Evolutionary conservation across 2,329 filamentous ascomycete species (phyloP).

Genomic region (Microthyrium microscopicum): DNA sequence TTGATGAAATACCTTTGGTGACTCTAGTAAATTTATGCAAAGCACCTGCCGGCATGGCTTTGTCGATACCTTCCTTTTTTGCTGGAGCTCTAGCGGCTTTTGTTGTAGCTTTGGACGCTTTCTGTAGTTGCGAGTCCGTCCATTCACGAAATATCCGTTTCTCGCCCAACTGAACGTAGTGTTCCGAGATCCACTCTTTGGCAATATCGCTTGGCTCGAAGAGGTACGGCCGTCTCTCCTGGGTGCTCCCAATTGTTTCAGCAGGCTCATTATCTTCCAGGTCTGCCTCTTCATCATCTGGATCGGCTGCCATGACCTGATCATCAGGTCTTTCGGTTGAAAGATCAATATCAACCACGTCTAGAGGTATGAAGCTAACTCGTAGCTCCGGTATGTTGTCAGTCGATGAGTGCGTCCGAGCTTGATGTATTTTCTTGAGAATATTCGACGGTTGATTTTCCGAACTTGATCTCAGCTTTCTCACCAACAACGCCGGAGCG

Average conservation of each 20-base stretch:
- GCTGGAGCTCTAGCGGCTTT: slow-evolving; percentile 4
- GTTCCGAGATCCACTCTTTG: slow-evolving; percentile 52
- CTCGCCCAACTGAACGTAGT: slow-evolving; percentile 45
- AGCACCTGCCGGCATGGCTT: slow-evolving; percentile 12
- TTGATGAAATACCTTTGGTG: slow-evolving; percentile 17
- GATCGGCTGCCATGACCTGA: slow-evolving; percentile 30
- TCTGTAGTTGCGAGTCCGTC: slow-evolving; percentile 27
- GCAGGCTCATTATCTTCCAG: slow-evolving; percentile 18
- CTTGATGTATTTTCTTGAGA: slow-evolving; percentile 50
- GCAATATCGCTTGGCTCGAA: slow-evolving; percentile 53
- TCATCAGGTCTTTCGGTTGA: slow-evolving; percentile 57
- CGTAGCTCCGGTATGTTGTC: slow-evolving; percentile 65
- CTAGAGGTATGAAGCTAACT: slow-evolving; percentile 57
- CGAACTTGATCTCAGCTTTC: slow-evolving; percentile 31
- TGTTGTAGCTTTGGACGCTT: background rate
- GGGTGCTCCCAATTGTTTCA: slow-evolving; percentile 26
- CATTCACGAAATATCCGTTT: slow-evolving; percentile 50
- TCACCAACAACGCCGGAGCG: slow-evolving; percentile 56
- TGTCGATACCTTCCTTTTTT: slow-evolving; percentile 13
- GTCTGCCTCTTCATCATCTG: slow-evolving; percentile 18
- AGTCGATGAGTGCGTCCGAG: slow-evolving; percentile 53
- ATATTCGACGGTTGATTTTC: slow-evolving; percentile 16
- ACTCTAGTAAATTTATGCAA: slow-evolving; percentile 19
- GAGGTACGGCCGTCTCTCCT: slow-evolving; percentile 25
- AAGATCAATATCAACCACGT: slow-evolving; percentile 64